Evolutionary conservation across 805 yeast species (phyloP), one percentile per base, ranked within the genome.

Genomic region (Teunomyces lycoperdinae): DNA sequence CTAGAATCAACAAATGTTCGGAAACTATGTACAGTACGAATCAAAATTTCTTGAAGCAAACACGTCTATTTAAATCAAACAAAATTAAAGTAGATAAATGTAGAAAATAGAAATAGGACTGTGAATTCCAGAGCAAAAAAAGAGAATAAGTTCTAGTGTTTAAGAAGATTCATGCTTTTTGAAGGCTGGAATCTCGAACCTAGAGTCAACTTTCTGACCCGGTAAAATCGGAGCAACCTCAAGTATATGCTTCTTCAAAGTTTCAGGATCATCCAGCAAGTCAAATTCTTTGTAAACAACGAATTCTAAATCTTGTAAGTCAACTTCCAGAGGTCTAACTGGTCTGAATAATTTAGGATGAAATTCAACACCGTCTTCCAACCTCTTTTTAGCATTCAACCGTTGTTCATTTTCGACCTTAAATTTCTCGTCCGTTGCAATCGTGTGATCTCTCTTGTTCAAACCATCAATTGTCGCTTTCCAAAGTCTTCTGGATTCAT

Each of bases 361-460:
- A 66, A 87, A 90, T 55, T 84, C 90, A 1, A 79, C 84, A 10
- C 92, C 95, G 43, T 84, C 86, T 54, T 86, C 96, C 14, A 71
- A 67, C 56, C 98, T 79, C 58, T 81, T 77, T 63, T 83, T 85
- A 11, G 96, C 89, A 36, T 74, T 68, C 14, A 69, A 68, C 63
- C 99, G 80, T 70, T 94, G 99, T n/a, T 76, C 76, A 51, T 89
- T 87, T 68, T 94, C 99, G 47, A 94, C 89, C 56, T 81, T 79
- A 61, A 74, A 86, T 68, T 94, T 94, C 62, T 90, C 96, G 28
- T 83, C 86, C 0, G 99, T 94, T 1, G 98, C 98, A 3, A 74
- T 70, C 13, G 73, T 77, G 65, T 94, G 99, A 63, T 94, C 81
- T 54, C 96, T 79, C 33, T 73, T 64, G 3, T 85, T 85, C n/a